Evolutionary conservation across 2,329 filamentous ascomycete genomes (phyloP), one percentile per base, ranked within the genome.

Genomic region (Pyricularia pennisetigena): DNA sequence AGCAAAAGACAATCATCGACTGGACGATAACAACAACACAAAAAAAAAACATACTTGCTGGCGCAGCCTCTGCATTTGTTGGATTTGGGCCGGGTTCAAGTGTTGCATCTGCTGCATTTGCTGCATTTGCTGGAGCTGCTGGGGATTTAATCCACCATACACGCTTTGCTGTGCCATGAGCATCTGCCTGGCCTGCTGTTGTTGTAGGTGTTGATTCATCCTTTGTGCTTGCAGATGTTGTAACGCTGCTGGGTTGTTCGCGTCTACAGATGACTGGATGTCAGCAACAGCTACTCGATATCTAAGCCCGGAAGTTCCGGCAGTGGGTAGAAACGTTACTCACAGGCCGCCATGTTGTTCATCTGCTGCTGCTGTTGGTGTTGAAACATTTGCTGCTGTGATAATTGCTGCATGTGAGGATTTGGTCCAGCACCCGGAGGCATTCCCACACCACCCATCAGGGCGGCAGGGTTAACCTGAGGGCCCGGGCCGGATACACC

Each of bases 331-430:
- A 20, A 28, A 20, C 26, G 29, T 57, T 23, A n/a, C 54, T 20
- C 26, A 65, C 32, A 69, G 63, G 30, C 32, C 24, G 35, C 74
- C 72, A 78, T 78, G 63, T 76, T 75, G 54, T 77, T 78, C 70
- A 81, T 82, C 66, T 84, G 81, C 64, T 82, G 81, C 23, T 72
- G 72, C 70, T 86, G 85, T 68, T 86, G 86, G 70, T 88, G 83
- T 71, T 87, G 85, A 69, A 81, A 80, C 73, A 85, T 83, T 67
- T 80, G 82, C 61, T 90, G 89, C 74, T 67, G 35, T 20, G 83
- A 91, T 68, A 93, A 76, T 75, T 94, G 91, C 75, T 90, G 88
- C 73, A 93, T 79, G 78, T 92, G 90, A 69, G 86, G 85, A 78
- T 87, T 90, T 69, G 86, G 86, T 68, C 80, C 81, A 68, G 82